Percentiles rank a stretch among this genome's conserved stretches.
phyloP scores from a whole-genome alignment of 108 stramenopile genomes.

The Skeletonema costatum region DNA sequence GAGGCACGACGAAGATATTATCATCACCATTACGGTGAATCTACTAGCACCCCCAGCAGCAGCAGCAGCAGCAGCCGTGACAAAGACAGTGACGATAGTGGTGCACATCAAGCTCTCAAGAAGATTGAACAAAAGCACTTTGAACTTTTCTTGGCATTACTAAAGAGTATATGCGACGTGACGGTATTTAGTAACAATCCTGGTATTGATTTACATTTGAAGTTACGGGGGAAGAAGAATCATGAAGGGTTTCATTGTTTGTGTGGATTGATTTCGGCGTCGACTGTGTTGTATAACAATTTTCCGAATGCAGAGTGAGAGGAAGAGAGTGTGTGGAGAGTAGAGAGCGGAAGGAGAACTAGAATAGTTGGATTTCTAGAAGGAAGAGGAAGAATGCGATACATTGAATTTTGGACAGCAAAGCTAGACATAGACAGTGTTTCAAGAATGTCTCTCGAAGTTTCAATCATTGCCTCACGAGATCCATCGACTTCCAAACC shows the following conservation, averaged over 20 bases:
- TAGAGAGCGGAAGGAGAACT: not conserved
- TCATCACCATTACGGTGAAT: not conserved
- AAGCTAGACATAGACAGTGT: not conserved
- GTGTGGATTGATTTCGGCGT: conserved; percentile 75
- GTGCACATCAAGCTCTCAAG: conserved; percentile 19
- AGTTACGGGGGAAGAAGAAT: conserved; percentile 75
- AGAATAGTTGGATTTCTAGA: not conserved
- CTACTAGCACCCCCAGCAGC: not conserved
- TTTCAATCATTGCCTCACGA: not conserved
- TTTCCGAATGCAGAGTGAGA: conserved; percentile 59
- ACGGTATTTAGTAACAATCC: conserved; percentile 86
- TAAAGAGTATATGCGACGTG: conserved; percentile 77
- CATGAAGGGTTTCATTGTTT: conserved; percentile 82
- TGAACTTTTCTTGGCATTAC: conserved; percentile 59
- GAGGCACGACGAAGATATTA: conserved; percentile 20
- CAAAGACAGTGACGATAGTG: conserved; percentile 2
- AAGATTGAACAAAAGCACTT: conserved; percentile 58
- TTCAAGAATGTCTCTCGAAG: not conserved
- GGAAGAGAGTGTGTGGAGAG: not conserved
- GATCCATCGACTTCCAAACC: conserved; percentile 19
- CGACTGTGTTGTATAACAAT: conserved; percentile 79
- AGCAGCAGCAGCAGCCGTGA: not conserved
- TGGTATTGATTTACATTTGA: conserved; percentile 76
- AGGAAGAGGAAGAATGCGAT: too few species aligned
- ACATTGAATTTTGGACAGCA: too few species aligned